Evolutionary conservation across 441 rosid species (phyloP), one percentile per base, ranked within the genome.

Genomic region (Arabidopsis hybrid): DNA sequence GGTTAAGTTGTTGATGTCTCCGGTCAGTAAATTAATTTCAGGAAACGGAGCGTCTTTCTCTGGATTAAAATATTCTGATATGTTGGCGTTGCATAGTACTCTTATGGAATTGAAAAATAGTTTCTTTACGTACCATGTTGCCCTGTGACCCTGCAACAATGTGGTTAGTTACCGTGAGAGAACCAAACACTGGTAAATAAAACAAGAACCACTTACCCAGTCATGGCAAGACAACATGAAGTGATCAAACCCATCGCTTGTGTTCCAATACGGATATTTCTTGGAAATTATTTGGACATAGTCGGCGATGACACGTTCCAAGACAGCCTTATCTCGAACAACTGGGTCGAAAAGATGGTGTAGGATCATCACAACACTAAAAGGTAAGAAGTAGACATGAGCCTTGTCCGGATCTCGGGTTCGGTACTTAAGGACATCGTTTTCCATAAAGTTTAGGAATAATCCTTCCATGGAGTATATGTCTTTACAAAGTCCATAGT

Each of bases 221-320:
- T 88, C 92, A 64, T 88, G 87, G 77, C 91, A 88, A 49, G 91
- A 80, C 12, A 88, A 75, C 88, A 88, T 85, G 75, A 84, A 77
- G 71, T 88, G 93, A 64, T 88, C 91, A 11, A 84, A 82, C 5
- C 91, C 91, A 1, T 79, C 80, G 74, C 88, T 88, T 29, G 83
- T 79, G 65, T 88, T 88, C 91, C 93, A 85, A 62, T 73, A 88
- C 9, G 84, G 84, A 75, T 88, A 72, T 57, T 70, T 85, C 1
- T 17, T 6, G 49, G 89, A 65, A 17, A 86, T 63, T 52, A 82
- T 38, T 5, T 62, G 50, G 32, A 85, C 50, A 68, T 88, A 88
- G 57, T 88, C 93, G 1, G 67, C 80, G 11, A 86, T 73, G 1
- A 82, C 38, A 7, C 78, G 73, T 39, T 82, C 80, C 10, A 85